Evolutionary conservation across 805 yeast species (phyloP).

Genomic region (Saccharomycopsis lassenensis): DNA sequence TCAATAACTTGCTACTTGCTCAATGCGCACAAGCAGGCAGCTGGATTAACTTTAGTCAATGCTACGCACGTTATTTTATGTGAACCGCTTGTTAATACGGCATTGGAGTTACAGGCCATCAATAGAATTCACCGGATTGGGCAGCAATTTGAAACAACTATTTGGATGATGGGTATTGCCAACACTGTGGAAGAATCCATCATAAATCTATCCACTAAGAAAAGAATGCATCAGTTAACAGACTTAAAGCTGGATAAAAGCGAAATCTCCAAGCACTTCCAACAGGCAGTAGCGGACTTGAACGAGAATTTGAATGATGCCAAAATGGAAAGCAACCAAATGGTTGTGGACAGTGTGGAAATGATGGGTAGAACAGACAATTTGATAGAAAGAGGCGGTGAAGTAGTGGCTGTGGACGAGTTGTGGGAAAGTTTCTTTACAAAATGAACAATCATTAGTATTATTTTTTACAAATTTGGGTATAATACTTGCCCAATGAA

Average conservation of each 20-base stretch:
- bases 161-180: constrained; percentile 83
- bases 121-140: constrained; percentile 91
- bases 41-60: constrained; percentile 84
- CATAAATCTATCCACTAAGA: constrained; percentile 52
- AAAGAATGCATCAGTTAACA: constrained; percentile 36
- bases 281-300: constrained; percentile 8
- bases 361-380: constrained; percentile 40
- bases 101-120: constrained; percentile 84
- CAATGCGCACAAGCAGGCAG: constrained; percentile 78
- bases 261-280: constrained; percentile 9
- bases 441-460: not conserved
- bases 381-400: constrained; percentile 46
- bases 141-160: constrained; percentile 67
- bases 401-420: constrained; percentile 45
- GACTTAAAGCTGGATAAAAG: constrained; percentile 21
- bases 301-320: constrained; percentile 19
- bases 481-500: too few species aligned
- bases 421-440: constrained; percentile 52
- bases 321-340: constrained; percentile 20
- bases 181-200: constrained; percentile 87
- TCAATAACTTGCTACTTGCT: constrained; percentile 73
- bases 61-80: constrained; percentile 88
- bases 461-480: too few species aligned
- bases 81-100: constrained; percentile 84
- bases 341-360: constrained; percentile 44